phyloP scores from a whole-genome alignment of 2,329 filamentous ascomycete species.

The Dothiorella sarmentorum region DNA sequence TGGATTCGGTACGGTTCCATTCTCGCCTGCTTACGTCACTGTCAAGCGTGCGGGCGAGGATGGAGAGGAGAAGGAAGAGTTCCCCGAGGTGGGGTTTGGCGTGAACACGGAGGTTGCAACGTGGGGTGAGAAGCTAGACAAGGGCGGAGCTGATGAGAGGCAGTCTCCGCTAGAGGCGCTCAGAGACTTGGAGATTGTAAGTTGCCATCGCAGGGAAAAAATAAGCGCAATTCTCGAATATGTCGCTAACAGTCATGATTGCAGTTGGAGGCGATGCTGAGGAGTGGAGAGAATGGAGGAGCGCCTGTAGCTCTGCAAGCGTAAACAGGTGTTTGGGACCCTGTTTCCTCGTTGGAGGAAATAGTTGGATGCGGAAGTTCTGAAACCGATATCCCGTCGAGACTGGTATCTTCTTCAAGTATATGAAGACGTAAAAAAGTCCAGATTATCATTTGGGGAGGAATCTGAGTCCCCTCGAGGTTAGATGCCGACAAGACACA shows the following conservation, averaged over 20 bases:
- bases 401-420: no score
- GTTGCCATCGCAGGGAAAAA: not conserved
- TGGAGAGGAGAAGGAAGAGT: conserved; percentile 33
- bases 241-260: no score
- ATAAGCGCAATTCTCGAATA: no score
- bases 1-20: conserved; percentile 35
- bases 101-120: conserved; percentile 60
- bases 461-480: no score
- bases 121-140: conserved; percentile 50
- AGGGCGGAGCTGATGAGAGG: conserved; percentile 42
- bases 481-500: not conserved
- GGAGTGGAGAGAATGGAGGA: conserved; percentile 36
- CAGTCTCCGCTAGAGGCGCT: conserved; percentile 58
- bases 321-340: no score
- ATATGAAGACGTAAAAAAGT: no score
- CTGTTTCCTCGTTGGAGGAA: no score
- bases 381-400: no score
- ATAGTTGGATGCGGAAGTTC: no score
- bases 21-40: conserved; percentile 26
- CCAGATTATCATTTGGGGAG: no score
- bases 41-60: conserved; percentile 31
- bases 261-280: conserved; percentile 38
- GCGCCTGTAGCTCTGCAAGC: conserved; percentile 32
- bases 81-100: conserved; percentile 49
- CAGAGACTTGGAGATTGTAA: conserved; percentile 55